Percentiles rank a stretch among this genome's conserved stretches.
phyloP scores from a whole-genome alignment of 2,329 filamentous ascomycete species.

The Diplodia intermedia region DNA sequence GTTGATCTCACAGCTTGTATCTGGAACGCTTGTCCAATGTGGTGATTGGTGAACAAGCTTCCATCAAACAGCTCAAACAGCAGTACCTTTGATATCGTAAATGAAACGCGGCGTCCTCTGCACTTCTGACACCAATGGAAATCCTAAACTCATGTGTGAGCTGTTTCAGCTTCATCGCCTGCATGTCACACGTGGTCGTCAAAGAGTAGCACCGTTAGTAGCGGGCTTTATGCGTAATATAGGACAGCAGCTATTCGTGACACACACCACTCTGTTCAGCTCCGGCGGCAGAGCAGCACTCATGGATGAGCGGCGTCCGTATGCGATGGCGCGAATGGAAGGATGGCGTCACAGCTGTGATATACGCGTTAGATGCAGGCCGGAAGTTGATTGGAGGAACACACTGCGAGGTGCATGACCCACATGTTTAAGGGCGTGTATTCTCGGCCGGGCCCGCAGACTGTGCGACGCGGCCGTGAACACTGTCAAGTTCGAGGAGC shows the following conservation, averaged over 20 bases:
- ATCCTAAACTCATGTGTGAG: not conserved
- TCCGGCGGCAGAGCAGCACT: no score
- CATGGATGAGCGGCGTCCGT: not conserved
- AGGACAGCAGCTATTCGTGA: not conserved
- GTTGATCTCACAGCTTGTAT: not conserved
- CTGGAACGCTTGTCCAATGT: not conserved
- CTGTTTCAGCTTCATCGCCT: not conserved
- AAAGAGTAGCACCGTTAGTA: not conserved
- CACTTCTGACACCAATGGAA: not conserved
- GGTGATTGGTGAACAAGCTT: not conserved
- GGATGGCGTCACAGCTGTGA: not conserved
- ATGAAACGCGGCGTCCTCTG: not conserved
- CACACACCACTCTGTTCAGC: not conserved
- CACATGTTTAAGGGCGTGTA: not conserved
- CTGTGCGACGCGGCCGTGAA: not conserved
- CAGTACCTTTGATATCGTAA: no score
- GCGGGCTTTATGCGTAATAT: not conserved
- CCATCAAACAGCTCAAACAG: not conserved
- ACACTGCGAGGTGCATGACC: no score
- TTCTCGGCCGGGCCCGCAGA: not conserved
- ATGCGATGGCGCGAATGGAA: not conserved
- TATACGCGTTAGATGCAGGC: not conserved
- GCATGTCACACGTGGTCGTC: constrained; percentile 3
- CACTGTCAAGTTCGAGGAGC: not conserved
- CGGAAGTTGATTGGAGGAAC: not conserved